Evolutionary conservation across 208 protist species (phyloP).

Genomic region (Lotmaria passim): DNA sequence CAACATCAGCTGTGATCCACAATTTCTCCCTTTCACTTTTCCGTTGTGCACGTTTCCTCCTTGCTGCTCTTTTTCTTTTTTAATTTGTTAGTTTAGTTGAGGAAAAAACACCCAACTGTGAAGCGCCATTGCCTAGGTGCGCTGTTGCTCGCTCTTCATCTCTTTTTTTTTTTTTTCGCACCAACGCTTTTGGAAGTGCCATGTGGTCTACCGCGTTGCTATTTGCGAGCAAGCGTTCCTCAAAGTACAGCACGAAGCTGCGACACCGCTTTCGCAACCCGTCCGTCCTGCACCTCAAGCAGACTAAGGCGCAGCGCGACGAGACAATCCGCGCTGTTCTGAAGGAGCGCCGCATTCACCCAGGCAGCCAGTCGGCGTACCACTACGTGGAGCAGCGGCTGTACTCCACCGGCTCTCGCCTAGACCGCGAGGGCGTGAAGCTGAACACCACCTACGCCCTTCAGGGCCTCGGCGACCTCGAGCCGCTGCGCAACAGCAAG

Average conservation of each 20-base stretch:
- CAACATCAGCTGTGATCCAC: too few relatives aligned
- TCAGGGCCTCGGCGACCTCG: conserved; percentile 88
- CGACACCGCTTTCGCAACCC: conserved; percentile 83
- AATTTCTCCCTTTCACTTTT: neutral
- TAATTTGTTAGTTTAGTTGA: too few relatives aligned
- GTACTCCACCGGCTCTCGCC: conserved; percentile 75
- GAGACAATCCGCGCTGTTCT: conserved; percentile 79
- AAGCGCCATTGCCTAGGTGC: too few relatives aligned
- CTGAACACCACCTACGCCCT: conserved; percentile 87
- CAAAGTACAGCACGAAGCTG: conserved; percentile 75
- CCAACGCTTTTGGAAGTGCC: neutral
- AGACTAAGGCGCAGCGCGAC: conserved; percentile 75
- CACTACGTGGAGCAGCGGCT: conserved; percentile 83
- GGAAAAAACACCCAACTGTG: too few relatives aligned
- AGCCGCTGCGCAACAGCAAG: conserved; percentile 85
- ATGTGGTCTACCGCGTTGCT: conserved; percentile 28
- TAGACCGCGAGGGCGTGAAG: conserved; percentile 84
- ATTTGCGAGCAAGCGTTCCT: conserved; percentile 46
- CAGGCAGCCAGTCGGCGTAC: conserved; percentile 59
- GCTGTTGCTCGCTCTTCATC: too few relatives aligned
- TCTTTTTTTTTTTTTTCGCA: neutral
- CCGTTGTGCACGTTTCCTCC: too few relatives aligned
- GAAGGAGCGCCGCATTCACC: conserved; percentile 43
- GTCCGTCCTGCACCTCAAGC: conserved; percentile 62
- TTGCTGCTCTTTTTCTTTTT: too few relatives aligned